These are phyloP conservation scores for Centella asiatica DNA, from an alignment of 129 eudicot genomes.

Conservation along the genomic window DNA sequence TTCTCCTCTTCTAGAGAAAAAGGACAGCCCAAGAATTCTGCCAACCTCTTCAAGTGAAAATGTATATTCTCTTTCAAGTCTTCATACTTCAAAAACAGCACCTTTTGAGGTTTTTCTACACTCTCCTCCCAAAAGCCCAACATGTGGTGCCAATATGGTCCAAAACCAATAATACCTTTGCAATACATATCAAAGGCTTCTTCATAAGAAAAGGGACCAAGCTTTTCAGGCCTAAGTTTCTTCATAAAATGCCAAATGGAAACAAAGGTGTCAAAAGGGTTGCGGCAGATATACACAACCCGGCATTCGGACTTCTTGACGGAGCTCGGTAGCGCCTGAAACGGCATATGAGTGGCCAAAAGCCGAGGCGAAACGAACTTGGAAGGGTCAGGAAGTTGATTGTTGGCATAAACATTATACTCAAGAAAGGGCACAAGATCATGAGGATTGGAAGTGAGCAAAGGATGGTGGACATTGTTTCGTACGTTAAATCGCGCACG, in stretches of 20 bases:
- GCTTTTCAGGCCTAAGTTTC: neutral
- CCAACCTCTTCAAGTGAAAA: slow-evolving; percentile 15
- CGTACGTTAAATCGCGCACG: neutral
- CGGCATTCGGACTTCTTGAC: neutral
- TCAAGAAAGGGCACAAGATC: slow-evolving; percentile 31
- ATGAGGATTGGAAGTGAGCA: slow-evolving; percentile 26
- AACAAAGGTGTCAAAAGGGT: slow-evolving; percentile 22
- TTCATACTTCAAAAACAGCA: slow-evolving; percentile 19
- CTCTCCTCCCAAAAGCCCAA: slow-evolving; percentile 21
- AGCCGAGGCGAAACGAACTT: slow-evolving; percentile 16
- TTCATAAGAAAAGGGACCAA: neutral
- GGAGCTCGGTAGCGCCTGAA: slow-evolving; percentile 20
- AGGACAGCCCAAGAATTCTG: slow-evolving; percentile 16
- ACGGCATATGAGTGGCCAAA: slow-evolving; percentile 31
- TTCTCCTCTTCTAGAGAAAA: slow-evolving; percentile 21
- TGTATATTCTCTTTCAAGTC: slow-evolving; percentile 13
- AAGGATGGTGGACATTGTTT: slow-evolving; percentile 5
- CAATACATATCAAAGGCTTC: slow-evolving; percentile 20
- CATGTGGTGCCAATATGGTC: slow-evolving; percentile 25
- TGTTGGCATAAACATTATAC: slow-evolving; percentile 20
- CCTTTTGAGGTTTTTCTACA: slow-evolving; percentile 5
- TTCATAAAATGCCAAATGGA: slow-evolving; percentile 12
- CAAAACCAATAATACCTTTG: slow-evolving; percentile 2
- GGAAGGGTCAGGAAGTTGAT: slow-evolving; percentile 12
- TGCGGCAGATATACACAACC: slow-evolving; percentile 21